Conservation (phyloP, 805 yeast genomes). For the Myxozyma vanderwaltii region DNA sequence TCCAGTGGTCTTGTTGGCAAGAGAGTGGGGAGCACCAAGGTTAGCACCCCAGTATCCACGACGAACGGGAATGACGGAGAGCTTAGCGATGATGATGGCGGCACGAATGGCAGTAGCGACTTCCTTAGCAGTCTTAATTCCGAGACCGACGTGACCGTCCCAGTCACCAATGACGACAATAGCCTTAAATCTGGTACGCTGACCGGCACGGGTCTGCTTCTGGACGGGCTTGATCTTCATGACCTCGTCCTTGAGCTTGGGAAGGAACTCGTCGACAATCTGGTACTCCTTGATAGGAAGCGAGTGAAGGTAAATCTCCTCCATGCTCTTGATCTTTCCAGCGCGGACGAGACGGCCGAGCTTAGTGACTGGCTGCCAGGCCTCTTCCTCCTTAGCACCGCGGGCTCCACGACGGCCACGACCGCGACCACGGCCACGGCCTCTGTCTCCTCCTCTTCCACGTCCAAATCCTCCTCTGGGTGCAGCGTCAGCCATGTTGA, state of each 20-base stretch:
- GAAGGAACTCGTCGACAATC: constrained; percentile 94
- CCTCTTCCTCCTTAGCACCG: constrained; percentile 88
- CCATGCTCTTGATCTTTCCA: constrained; percentile 93
- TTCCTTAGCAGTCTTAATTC: constrained; percentile 99
- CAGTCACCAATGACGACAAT: constrained; percentile 99
- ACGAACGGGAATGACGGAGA: constrained; percentile 98
- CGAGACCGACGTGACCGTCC: constrained; percentile 99
- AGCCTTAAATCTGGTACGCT: constrained; percentile 99
- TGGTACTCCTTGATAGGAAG: constrained; percentile 99
- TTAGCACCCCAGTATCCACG: constrained; percentile 99
- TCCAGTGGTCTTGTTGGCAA: constrained; percentile 97
- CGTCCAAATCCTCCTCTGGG: constrained; percentile 48
- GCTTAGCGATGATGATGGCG: constrained; percentile 98
- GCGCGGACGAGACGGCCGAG: constrained; percentile 99
- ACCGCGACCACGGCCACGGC: constrained; percentile 54
- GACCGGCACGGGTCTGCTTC: constrained; percentile 99
- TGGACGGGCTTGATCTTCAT: constrained; percentile 99
- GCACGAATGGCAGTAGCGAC: constrained; percentile 99
- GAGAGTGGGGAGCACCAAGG: constrained; percentile 99
- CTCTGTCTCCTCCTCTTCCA: constrained; percentile 56
- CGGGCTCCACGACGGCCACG: constrained; percentile 71
- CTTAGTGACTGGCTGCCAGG: constrained; percentile 99
- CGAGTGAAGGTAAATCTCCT: constrained; percentile 99
- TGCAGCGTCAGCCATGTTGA: constrained; percentile 41
- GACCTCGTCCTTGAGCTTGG: constrained; percentile 95